phyloP scores from a whole-genome alignment of 1,284 basidiomycete species.

The Cryptococcus sp. region DNA sequence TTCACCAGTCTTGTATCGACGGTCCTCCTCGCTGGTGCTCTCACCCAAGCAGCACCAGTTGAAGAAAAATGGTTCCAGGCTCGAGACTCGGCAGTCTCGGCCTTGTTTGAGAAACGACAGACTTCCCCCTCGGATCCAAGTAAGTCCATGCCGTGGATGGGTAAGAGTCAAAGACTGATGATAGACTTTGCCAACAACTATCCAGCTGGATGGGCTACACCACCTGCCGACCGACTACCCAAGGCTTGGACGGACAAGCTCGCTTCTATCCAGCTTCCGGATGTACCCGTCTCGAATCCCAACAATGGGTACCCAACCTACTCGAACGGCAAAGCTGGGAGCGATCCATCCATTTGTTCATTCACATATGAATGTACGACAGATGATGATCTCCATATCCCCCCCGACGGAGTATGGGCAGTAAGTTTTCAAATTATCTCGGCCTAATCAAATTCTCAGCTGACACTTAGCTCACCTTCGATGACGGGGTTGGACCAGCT shows the following conservation, averaged over 20 bases:
- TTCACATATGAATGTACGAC: constrained; percentile 42
- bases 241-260: constrained; percentile 41
- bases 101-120: constrained; percentile 17
- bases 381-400: constrained; percentile 31
- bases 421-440: constrained; percentile 17
- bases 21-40: neutral
- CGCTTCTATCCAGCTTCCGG: constrained; percentile 21
- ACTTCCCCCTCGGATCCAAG: constrained; percentile 19
- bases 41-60: constrained; percentile 8
- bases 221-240: constrained; percentile 24
- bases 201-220: constrained; percentile 26
- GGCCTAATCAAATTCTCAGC: neutral
- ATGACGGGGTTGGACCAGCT: constrained; percentile 53
- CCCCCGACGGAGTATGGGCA: constrained; percentile 35
- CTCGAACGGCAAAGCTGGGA: constrained; percentile 19
- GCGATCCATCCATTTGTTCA: constrained; percentile 37
- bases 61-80: constrained; percentile 20
- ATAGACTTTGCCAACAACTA: constrained; percentile 29
- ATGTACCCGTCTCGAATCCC: constrained; percentile 21
- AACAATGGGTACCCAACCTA: constrained; percentile 33
- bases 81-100: constrained; percentile 17
- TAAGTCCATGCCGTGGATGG: constrained; percentile 8
- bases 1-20: neutral
- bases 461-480: constrained; percentile 45
- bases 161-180: neutral